Evolutionary conservation across 1,284 basidiomycete species (phyloP).

Genomic region (Neotropicomus parvogracilis): DNA sequence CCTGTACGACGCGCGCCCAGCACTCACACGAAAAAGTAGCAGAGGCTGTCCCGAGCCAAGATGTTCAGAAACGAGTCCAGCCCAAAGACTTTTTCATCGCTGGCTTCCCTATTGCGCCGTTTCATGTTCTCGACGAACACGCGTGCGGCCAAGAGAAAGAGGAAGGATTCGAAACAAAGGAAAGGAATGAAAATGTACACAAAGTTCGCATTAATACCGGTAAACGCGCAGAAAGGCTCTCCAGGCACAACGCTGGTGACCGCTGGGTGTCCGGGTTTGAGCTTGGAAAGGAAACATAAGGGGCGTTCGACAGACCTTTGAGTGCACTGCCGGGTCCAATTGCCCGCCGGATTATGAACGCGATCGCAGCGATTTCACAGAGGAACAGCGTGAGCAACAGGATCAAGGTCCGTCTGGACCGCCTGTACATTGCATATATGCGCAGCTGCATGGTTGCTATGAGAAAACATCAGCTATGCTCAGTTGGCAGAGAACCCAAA

Average conservation of each 20-base stretch:
- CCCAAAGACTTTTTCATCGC: constrained; percentile 1
- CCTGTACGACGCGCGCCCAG: background rate
- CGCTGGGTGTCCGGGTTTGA: constrained; percentile 9
- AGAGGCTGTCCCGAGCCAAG: constrained; percentile 30
- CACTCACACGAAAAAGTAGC: constrained; percentile 33
- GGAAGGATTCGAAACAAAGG: constrained; percentile 26
- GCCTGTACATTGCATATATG: constrained; percentile 32
- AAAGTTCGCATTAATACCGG: constrained; percentile 23
- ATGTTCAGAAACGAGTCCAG: constrained; percentile 25
- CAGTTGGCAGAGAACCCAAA: constrained; percentile 5
- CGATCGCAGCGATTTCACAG: constrained; percentile 27
- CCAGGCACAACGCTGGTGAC: background rate
- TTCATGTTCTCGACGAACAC: constrained; percentile 17
- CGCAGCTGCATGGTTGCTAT: constrained; percentile 33
- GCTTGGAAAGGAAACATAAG: background rate
- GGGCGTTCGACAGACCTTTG: constrained; percentile 15
- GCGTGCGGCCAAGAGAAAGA: constrained; percentile 24
- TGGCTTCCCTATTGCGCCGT: background rate
- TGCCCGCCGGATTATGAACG: constrained; percentile 25
- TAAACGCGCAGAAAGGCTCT: constrained; percentile 20
- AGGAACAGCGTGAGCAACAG: constrained; percentile 21
- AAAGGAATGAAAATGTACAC: constrained; percentile 32
- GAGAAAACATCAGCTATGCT: constrained; percentile 1
- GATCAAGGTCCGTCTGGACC: constrained; percentile 18
- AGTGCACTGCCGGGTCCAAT: constrained; percentile 27